These are phyloP conservation scores for Aspergillus sp. DNA, from an alignment of 2,329 filamentous ascomycete genomes.

Conservation along the genomic window DNA sequence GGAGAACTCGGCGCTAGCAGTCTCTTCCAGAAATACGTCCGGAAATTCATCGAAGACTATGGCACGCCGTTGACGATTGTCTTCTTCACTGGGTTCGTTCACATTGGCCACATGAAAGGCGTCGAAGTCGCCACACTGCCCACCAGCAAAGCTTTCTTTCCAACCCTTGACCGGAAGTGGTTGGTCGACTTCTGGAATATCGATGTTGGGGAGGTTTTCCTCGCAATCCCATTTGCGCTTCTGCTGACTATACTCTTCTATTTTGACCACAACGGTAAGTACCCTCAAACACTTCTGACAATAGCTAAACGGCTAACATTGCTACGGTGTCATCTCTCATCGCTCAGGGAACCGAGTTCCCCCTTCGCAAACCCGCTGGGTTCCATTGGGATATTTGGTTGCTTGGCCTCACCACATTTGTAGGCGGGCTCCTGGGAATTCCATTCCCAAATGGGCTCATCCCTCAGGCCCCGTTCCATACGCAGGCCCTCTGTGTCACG, in stretches of 20 bases:
- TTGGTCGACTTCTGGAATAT: constrained; percentile 76
- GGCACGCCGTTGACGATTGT: constrained; percentile 73
- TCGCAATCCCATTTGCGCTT: constrained; percentile 78
- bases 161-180: constrained; percentile 65
- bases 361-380: constrained; percentile 67
- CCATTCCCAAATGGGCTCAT: constrained; percentile 78
- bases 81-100: constrained; percentile 85
- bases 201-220: constrained; percentile 61
- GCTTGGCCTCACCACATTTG: constrained; percentile 65
- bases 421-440: constrained; percentile 65
- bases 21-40: constrained; percentile 64
- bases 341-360: constrained; percentile 73
- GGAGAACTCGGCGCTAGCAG: constrained; percentile 60
- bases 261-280: constrained; percentile 75
- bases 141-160: constrained; percentile 67
- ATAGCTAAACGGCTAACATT: too few relatives aligned
- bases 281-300: too few relatives aligned
- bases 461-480: constrained; percentile 76
- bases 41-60: constrained; percentile 82
- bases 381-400: constrained; percentile 83
- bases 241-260: constrained; percentile 78
- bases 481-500: constrained; percentile 66
- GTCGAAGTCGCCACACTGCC: constrained; percentile 63
- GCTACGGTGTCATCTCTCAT: constrained; percentile 67
- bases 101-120: constrained; percentile 70